phyloP scores from a whole-genome alignment of 495 filamentous ascomycete genomes.

The Chaetomium cochliodes region DNA sequence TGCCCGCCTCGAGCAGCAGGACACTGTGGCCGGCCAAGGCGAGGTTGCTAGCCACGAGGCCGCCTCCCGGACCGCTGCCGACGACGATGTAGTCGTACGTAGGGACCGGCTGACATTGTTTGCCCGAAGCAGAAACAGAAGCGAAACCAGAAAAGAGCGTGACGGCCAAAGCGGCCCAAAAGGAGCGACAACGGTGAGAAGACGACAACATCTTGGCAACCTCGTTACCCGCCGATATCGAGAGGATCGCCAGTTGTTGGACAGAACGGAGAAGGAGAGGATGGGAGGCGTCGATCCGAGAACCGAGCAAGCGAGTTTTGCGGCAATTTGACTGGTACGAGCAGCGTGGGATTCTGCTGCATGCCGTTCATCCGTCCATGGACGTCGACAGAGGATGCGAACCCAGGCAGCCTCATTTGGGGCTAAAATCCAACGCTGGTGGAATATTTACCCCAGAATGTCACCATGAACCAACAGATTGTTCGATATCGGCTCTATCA shows the following conservation, averaged over 20 bases:
- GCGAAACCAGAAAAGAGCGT: slow-evolving; percentile 14
- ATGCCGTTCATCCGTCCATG: too few species aligned
- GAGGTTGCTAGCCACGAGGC: slow-evolving; percentile 58
- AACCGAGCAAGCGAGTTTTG: slow-evolving; percentile 8
- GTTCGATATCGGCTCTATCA: too few species aligned
- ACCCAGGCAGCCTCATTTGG: too few species aligned
- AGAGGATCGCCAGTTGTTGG: neutral
- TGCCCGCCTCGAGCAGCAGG: slow-evolving; percentile 63
- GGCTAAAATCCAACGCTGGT: too few species aligned
- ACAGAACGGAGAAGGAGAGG: neutral
- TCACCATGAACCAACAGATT: too few species aligned
- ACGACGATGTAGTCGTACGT: slow-evolving; percentile 64
- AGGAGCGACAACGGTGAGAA: slow-evolving; percentile 14
- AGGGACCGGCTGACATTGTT: neutral
- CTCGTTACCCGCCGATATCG: neutral
- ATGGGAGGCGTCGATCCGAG: neutral
- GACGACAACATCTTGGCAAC: slow-evolving; percentile 11
- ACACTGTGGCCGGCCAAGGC: slow-evolving; percentile 57
- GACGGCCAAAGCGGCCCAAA: slow-evolving; percentile 20
- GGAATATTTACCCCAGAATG: too few species aligned
- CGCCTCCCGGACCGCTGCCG: slow-evolving; percentile 64
- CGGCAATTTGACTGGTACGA: neutral
- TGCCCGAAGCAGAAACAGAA: slow-evolving; percentile 1
- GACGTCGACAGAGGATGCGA: too few species aligned
- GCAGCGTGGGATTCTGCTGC: neutral